Conservation (phyloP, 129 eudicot genomes). For the Helianthus annuus region DNA sequence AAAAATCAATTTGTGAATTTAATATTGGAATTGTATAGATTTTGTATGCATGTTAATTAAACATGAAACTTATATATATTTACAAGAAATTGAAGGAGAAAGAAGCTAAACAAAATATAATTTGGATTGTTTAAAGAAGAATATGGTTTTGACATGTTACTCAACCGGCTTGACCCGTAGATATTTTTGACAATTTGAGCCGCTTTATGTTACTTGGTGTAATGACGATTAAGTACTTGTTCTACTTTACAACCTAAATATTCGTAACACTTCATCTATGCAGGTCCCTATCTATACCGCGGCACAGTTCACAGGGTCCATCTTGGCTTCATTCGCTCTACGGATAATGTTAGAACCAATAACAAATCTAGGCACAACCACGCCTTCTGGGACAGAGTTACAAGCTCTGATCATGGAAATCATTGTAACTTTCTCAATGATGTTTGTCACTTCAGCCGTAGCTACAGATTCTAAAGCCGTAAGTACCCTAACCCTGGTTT, state of each 20-base stretch:
- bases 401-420: constrained; percentile 87
- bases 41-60: no score
- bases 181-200: background rate
- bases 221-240: no score
- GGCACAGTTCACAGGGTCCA: constrained; percentile 79
- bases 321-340: constrained; percentile 59
- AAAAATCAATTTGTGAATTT: no score
- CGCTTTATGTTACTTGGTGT: no score
- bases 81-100: background rate
- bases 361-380: constrained; percentile 62
- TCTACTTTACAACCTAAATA: no score
- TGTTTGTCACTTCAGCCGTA: constrained; percentile 84
- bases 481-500: background rate
- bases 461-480: constrained; percentile 64
- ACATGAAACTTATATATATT: background rate
- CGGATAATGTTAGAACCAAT: constrained; percentile 57
- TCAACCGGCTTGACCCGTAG: background rate
- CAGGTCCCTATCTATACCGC: constrained; percentile 74
- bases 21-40: no score
- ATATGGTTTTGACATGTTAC: background rate
- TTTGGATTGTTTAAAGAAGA: background rate
- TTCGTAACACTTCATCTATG: background rate
- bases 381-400: constrained; percentile 63
- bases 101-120: background rate
- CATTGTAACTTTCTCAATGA: constrained; percentile 79